A percentile compares a stretch with the other conserved stretches of the same genome.
Conservation (phyloP, 208 protist species). For the Acanthamoeba culbertsoni region DNA sequence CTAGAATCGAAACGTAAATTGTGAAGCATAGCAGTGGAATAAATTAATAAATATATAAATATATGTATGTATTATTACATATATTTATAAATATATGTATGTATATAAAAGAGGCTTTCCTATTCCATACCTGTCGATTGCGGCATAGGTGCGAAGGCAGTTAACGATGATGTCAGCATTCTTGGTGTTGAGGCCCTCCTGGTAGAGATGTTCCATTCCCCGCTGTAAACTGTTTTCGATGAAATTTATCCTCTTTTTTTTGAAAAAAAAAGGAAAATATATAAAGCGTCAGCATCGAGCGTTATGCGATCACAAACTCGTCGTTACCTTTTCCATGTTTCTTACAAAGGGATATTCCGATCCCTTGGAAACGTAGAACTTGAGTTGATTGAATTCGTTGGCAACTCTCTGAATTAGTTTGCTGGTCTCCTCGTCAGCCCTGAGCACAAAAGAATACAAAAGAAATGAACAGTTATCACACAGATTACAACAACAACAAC, state of each 20-base stretch:
- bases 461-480: too few species aligned
- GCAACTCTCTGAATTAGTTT: slow-evolving; percentile 37
- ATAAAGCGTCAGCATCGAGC: background rate
- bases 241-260: slow-evolving; percentile 1
- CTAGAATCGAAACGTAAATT: too few species aligned
- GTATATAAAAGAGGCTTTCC: too few species aligned
- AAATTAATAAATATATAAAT: too few species aligned
- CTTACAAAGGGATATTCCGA: slow-evolving; percentile 26
- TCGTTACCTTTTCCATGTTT: slow-evolving; percentile 21
- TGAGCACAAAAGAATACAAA: too few species aligned
- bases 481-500: too few species aligned
- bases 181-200: slow-evolving; percentile 44
- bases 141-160: slow-evolving; percentile 44
- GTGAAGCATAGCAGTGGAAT: too few species aligned
- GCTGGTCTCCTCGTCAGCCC: slow-evolving; percentile 47
- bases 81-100: too few species aligned
- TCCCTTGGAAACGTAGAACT: slow-evolving; percentile 52
- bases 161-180: slow-evolving; percentile 45
- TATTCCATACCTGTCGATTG: slow-evolving; percentile 34
- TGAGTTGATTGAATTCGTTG: slow-evolving; percentile 62
- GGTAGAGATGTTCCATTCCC: slow-evolving; percentile 39
- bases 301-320: too few species aligned
- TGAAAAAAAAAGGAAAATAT: background rate
- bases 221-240: slow-evolving; percentile 43
- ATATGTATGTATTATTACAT: too few species aligned